Percentiles rank a stretch among this genome's conserved stretches.
Conservation (phyloP, 768 basidiomycete species). For the Leccinum rimulosum region DNA sequence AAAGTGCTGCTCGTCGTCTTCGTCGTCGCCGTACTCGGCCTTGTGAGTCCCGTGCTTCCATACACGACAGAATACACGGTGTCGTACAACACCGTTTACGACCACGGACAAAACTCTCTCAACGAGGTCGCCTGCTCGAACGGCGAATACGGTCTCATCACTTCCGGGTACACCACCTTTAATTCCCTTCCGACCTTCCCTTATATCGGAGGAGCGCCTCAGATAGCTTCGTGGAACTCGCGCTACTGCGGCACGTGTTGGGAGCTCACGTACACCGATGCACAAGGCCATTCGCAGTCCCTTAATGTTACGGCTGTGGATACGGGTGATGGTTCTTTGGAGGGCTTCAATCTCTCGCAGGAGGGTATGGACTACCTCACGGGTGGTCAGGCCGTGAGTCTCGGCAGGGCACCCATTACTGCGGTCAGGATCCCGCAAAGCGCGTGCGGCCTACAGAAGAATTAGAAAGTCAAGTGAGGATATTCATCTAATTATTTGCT, state of each 20-base stretch:
- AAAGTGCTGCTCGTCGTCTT: neutral
- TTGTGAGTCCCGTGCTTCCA: constrained; percentile 6
- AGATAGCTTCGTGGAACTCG: constrained; percentile 51
- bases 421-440: constrained; percentile 17
- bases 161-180: constrained; percentile 46
- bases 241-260: constrained; percentile 59
- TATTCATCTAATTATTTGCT: neutral
- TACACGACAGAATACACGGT: constrained; percentile 21
- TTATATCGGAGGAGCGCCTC: constrained; percentile 53
- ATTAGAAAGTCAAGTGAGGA: neutral
- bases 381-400: constrained; percentile 19
- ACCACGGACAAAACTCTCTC: constrained; percentile 40
- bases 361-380: constrained; percentile 39
- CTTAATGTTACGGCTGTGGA: constrained; percentile 56
- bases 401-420: constrained; percentile 28
- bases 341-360: constrained; percentile 38
- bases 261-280: constrained; percentile 45
- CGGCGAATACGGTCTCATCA: constrained; percentile 49
- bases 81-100: constrained; percentile 50
- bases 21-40: constrained; percentile 1
- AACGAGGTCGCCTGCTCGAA: constrained; percentile 47
- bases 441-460: constrained; percentile 13
- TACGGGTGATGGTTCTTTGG: constrained; percentile 28
- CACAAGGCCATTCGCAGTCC: constrained; percentile 28
- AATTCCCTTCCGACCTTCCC: constrained; percentile 56